phyloP scores from a whole-genome alignment of 352 stramenopile genomes.

The Pilasporangium apinafurcum region DNA sequence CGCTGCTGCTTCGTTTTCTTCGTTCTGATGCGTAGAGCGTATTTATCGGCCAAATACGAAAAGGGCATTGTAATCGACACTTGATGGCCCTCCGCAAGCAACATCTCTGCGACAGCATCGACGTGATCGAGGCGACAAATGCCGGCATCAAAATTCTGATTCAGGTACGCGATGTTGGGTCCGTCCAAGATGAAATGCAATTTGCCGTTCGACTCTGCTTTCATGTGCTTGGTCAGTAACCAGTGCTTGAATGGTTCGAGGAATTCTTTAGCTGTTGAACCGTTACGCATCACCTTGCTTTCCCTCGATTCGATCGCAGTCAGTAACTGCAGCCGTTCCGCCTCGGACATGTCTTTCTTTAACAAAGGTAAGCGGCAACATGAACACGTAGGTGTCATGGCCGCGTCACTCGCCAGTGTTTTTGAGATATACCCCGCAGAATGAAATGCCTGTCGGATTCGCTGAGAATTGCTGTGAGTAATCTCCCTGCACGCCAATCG shows the following conservation, averaged over 20 bases:
- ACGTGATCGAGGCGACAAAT: conserved; percentile 95
- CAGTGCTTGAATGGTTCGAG: conserved; percentile 60
- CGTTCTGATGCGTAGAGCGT: conserved; percentile 52
- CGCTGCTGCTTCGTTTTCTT: conserved; percentile 37
- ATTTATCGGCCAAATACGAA: conserved; percentile 58
- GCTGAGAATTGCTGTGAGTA: conserved; percentile 31
- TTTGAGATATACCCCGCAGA: conserved; percentile 23
- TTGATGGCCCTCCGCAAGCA: conserved; percentile 68
- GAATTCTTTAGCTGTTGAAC: conserved; percentile 42
- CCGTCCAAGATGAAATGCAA: conserved; percentile 92
- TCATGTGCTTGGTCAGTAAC: conserved; percentile 33
- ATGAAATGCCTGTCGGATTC: conserved; percentile 33
- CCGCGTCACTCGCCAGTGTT: conserved; percentile 28
- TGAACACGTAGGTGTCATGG: conserved; percentile 28
- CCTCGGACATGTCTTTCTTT: conserved; percentile 33
- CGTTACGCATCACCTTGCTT: conserved; percentile 27
- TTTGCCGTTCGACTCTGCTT: conserved; percentile 9
- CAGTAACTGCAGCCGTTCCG: conserved; percentile 40
- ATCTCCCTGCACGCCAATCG: conserved; percentile 51
- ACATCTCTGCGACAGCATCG: conserved; percentile 84
- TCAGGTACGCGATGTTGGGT: conserved; percentile 97
- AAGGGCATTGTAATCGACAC: conserved; percentile 77
- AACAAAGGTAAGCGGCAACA: conserved; percentile 28
- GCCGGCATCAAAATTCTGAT: conserved; percentile 93
- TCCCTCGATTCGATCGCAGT: conserved; percentile 48